Base-by-base conservation (phyloP, 495 filamentous ascomycete species). In the Aspergillus ellipticus region DNA sequence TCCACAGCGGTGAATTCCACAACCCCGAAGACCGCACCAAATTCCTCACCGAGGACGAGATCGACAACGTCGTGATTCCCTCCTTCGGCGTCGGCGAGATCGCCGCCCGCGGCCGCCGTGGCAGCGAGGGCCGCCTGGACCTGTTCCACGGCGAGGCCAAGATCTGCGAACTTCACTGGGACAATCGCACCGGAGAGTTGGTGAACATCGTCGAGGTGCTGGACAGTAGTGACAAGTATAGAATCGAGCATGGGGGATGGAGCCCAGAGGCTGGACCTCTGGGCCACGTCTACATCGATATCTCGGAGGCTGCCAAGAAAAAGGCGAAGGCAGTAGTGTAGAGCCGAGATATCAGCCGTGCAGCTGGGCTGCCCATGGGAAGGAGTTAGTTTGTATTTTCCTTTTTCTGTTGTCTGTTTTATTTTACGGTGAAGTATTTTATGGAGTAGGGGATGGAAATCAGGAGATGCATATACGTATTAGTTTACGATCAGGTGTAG, bases 91-190 rank as follows among this genome's bases (percentile, higher is more conserved):
- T 74, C 49, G 71, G 71, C 50, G 71, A 74, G 52, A 66, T 74
- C 46, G 65, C 62, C 46, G 71, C 71, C 20, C 59, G 60, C 8
- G 61, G 71, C 47, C 66, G 69, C 20, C 64, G 71, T 16, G 71
- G 71, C 57, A 72, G 69, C 42, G 71, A 74, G 45, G 71, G 71
- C 26, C 66, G 69, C 35, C 58, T 74, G 24, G 71, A 74, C 55
- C 53, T 74, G 15, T 74, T 71, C 56, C 65, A 73, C 55, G 65
- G 62, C 53, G 56, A 72, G 20, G 45, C 42, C 50, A 74, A 74
- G 64, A 74, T 74, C 42, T 74, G 71, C 47, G 71, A 74, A 50
- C 62, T 74, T 15, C 71, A 74, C 49, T 74, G 71, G 71, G 71
- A 74, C 55, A 74, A 74, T 53, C 64, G 69, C 17, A 55, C 59